phyloP scores from a whole-genome alignment of 208 protist genomes.

The Naegleria lovaniensis region DNA sequence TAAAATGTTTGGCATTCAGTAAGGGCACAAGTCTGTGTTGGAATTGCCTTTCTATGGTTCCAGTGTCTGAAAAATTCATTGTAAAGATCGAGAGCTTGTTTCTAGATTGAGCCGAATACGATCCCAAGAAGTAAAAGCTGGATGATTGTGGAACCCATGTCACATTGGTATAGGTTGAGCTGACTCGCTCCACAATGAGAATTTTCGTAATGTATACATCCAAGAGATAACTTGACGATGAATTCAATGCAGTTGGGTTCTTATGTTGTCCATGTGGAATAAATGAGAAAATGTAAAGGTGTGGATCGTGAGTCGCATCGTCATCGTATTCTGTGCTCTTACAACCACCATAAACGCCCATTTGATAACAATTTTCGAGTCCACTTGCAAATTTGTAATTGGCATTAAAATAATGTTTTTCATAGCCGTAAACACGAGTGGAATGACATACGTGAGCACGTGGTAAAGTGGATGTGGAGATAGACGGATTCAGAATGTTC shows the following conservation, averaged over 20 bases:
- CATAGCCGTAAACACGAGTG: not conserved
- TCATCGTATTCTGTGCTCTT: not conserved
- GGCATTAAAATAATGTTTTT: not conserved
- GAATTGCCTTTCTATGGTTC: too few relatives aligned
- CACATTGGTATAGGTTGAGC: not conserved
- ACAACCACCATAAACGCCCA: not conserved
- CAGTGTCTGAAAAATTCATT: not conserved
- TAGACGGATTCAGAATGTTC: not conserved
- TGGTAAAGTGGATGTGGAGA: not conserved
- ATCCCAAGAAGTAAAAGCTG: not conserved
- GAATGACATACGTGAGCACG: not conserved
- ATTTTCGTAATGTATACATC: not conserved
- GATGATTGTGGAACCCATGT: not conserved
- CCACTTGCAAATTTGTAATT: too few relatives aligned
- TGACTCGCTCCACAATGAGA: not conserved
- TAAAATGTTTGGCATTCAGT: too few relatives aligned
- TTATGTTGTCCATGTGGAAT: not conserved
- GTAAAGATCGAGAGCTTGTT: not conserved
- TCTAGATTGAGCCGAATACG: not conserved
- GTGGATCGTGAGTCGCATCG: not conserved
- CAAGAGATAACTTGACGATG: not conserved
- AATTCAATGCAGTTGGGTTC: too few relatives aligned
- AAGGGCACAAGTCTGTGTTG: too few relatives aligned
- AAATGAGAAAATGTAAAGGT: not conserved
- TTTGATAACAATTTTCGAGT: not conserved